phyloP scores from a whole-genome alignment of 306 rosid species.

The Corylus avellana region DNA sequence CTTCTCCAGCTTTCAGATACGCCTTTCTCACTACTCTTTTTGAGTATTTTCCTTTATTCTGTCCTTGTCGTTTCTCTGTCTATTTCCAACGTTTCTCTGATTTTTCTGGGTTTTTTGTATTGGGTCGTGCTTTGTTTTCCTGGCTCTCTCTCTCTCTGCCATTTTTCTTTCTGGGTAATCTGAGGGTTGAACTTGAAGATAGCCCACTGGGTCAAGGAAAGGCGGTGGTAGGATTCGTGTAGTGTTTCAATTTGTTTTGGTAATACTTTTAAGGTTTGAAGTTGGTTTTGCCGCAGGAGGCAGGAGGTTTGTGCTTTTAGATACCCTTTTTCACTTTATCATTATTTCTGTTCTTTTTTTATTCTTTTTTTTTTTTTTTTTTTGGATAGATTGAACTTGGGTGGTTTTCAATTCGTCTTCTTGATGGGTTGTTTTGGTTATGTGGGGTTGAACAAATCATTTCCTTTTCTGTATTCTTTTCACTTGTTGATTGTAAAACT shows the following conservation, averaged over 20 bases:
- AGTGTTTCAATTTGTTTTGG: neutral
- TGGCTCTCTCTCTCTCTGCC: neutral
- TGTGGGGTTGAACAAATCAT: neutral
- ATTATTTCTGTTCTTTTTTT: neutral
- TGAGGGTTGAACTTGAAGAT: neutral
- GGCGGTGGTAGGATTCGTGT: neutral
- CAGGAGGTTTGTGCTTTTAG: neutral
- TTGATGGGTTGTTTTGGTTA: neutral
- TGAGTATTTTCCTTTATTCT: neutral
- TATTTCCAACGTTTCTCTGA: neutral
- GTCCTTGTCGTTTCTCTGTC: neutral
- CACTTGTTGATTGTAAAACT: neutral
- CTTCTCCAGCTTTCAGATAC: neutral
- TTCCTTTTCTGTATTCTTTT: neutral
- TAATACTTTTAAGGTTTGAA: neutral
- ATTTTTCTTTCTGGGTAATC: neutral
- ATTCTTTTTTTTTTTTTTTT: neutral
- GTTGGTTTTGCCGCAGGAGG: neutral
- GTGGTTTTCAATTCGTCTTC: neutral
- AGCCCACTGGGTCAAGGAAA: neutral
- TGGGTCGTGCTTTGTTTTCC: neutral
- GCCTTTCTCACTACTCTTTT: neutral
- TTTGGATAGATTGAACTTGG: slow-evolving; percentile 9
- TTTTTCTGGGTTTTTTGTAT: neutral
- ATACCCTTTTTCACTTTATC: neutral